Evolutionary conservation across 1,284 basidiomycete genomes (phyloP).

Genomic region (Coniophora puteana): DNA sequence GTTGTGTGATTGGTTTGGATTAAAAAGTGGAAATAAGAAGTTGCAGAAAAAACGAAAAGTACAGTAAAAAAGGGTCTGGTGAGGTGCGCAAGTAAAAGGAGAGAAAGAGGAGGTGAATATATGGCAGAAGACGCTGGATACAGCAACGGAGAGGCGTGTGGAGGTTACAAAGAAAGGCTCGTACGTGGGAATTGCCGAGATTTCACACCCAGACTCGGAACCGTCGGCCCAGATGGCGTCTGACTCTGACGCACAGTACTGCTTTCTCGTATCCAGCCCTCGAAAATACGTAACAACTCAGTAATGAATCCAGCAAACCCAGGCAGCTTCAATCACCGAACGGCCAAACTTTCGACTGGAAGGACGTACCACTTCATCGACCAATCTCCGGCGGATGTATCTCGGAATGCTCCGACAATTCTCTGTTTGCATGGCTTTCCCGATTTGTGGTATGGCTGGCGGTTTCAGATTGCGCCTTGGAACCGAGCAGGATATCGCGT

Average conservation of each 20-base stretch:
- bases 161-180: slow-evolving; percentile 22
- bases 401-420: slow-evolving; percentile 43
- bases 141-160: slow-evolving; percentile 17
- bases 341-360: slow-evolving; percentile 49
- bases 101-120: slow-evolving; percentile 2
- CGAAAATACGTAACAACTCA: not conserved
- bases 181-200: slow-evolving; percentile 22
- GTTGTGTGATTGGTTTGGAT: slow-evolving; percentile 20
- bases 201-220: slow-evolving; percentile 14
- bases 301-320: slow-evolving; percentile 49
- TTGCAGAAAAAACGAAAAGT: slow-evolving; percentile 17
- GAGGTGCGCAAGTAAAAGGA: slow-evolving; percentile 12
- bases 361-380: slow-evolving; percentile 66
- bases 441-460: slow-evolving; percentile 71
- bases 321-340: slow-evolving; percentile 49
- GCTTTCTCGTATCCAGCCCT: not conserved
- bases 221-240: slow-evolving; percentile 13
- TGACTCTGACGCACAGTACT: not conserved
- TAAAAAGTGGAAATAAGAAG: slow-evolving; percentile 25
- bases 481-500: slow-evolving; percentile 60
- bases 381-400: slow-evolving; percentile 44
- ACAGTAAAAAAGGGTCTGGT: slow-evolving; percentile 11
- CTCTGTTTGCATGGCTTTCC: slow-evolving; percentile 76
- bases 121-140: slow-evolving; percentile 6
- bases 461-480: slow-evolving; percentile 67